phyloP scores from a whole-genome alignment of 2,329 filamentous ascomycete species.

The Fusarium sp. region DNA sequence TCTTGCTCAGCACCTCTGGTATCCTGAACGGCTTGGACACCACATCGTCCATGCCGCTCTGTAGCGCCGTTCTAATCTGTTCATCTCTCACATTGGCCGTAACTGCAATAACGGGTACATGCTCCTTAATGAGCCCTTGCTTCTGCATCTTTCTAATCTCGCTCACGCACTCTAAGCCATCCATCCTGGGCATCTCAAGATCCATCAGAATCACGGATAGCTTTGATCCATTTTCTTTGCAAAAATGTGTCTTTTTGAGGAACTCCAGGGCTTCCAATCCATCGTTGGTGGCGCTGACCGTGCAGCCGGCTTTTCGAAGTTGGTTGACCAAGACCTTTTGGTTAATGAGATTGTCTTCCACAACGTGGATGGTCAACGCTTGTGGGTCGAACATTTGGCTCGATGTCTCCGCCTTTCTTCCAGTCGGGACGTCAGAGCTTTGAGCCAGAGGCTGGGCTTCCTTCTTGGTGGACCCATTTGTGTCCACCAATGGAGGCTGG shows the following conservation, averaged over 20 bases:
- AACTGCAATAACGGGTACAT: conserved; percentile 62
- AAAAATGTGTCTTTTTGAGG: conserved; percentile 53
- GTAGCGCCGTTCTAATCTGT: conserved; percentile 55
- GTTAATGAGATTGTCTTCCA: conserved; percentile 77
- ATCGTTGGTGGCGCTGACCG: conserved; percentile 72
- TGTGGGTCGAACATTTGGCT: neutral
- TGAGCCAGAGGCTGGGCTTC: neutral
- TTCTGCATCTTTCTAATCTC: conserved; percentile 57
- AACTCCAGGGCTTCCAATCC: conserved; percentile 68
- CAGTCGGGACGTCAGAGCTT: neutral
- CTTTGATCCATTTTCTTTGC: conserved; percentile 28
- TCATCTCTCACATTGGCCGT: conserved; percentile 65
- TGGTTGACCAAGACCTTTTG: conserved; percentile 77
- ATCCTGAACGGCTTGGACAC: conserved; percentile 71
- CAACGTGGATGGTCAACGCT: conserved; percentile 69
- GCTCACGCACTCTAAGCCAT: conserved; percentile 59
- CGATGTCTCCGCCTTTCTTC: neutral
- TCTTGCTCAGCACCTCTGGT: conserved; percentile 67
- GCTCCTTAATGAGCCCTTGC: conserved; percentile 49
- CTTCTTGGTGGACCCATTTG: neutral
- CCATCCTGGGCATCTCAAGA: conserved; percentile 65
- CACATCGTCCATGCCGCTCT: conserved; percentile 63
- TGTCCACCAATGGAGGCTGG: conserved; percentile 5
- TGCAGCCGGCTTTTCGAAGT: conserved; percentile 69
- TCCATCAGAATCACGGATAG: conserved; percentile 62